phyloP scores from a whole-genome alignment of 2,329 filamentous ascomycete species.

The Monosporascus ibericus region DNA sequence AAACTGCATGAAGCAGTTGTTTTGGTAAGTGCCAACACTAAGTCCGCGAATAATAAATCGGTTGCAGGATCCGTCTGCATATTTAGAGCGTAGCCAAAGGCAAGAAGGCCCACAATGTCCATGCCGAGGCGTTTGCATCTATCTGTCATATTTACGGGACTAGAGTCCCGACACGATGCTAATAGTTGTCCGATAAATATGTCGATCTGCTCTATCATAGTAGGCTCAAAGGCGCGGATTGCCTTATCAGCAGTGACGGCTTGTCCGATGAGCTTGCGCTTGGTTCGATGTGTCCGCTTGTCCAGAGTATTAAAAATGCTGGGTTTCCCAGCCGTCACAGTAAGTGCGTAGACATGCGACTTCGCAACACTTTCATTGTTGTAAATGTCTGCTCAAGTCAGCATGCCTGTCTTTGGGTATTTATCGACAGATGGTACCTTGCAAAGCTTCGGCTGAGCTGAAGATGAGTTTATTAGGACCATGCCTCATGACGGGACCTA shows the following conservation, averaged over 20 bases:
- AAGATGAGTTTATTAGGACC: not conserved
- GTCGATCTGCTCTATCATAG: conserved; percentile 11
- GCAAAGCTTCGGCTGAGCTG: not conserved
- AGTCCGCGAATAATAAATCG: conserved; percentile 4
- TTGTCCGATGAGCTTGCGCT: not conserved
- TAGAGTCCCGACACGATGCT: not conserved
- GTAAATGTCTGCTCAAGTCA: not conserved
- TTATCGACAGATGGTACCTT: not conserved
- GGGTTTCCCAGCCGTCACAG: not conserved
- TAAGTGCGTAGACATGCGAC: not conserved
- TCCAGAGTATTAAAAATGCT: not conserved
- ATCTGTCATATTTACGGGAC: conserved; percentile 9
- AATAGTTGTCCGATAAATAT: conserved; percentile 5
- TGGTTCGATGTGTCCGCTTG: not conserved
- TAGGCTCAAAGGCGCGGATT: conserved; percentile 15
- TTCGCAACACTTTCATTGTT: not conserved
- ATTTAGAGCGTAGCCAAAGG: conserved; percentile 12
- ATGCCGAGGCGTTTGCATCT: conserved; percentile 4
- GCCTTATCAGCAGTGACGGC: conserved; percentile 3
- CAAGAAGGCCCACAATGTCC: conserved; percentile 10
- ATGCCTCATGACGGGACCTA: not conserved
- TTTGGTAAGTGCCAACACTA: conserved; percentile 2
- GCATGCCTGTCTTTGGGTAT: too few relatives aligned
- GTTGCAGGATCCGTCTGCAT: conserved; percentile 7
- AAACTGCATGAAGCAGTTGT: conserved; percentile 11